Evolutionary conservation across 163 green algal species (phyloP), one percentile per base, ranked within the genome.

Genomic region (Scenedesmus sp.): DNA sequence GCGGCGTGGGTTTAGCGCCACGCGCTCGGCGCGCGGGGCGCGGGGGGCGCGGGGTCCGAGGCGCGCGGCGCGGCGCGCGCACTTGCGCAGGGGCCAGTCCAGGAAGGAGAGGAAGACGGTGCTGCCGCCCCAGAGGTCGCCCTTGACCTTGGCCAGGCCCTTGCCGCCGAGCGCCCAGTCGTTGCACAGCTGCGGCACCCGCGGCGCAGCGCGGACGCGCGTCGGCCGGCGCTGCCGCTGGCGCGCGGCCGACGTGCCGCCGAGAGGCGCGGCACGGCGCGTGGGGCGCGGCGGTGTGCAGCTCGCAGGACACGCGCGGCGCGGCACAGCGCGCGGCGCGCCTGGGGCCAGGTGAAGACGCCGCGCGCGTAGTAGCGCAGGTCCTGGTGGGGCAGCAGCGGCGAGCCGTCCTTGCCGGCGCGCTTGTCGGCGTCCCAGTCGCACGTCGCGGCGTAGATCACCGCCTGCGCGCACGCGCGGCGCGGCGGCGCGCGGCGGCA

Each of bases 321-420:
- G n/a, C n/a, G n/a, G n/a, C n/a, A n/a, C n/a, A n/a, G n/a, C n/a
- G n/a, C n/a, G n/a, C n/a, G n/a, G 39, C 86, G 5, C 33, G 91
- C 48, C 26, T 74, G 44, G 15, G 89, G 86, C 31, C 75, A 88
- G 15, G 86, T 81, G 75, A 93, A 94, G 15, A 87, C 45, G 39
- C 89, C 89, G 6, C 86, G 77, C 2, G 88, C 88, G 60, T 92
- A 93, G 53, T 89, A 92, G 50, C 86, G 82, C 77, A 84, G 58
- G 56, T 75, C 72, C 47, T 77, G 24, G 6, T 84, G 57, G 3
- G 73, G 58, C 39, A 64, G 17, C 33, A 82, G 48, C 9, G 54
- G 28, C 2, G 53, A 67, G 53, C 69, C 69, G 34, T 58, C 78
- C 65, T 60, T 69, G 54, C 20, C 14, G 50, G 74, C 76, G 42